Percentiles rank a stretch among this genome's conserved stretches.
phyloP scores from a whole-genome alignment of 192 early-diverging fungal genomes.

The Jimgerdemannia flammicorona region DNA sequence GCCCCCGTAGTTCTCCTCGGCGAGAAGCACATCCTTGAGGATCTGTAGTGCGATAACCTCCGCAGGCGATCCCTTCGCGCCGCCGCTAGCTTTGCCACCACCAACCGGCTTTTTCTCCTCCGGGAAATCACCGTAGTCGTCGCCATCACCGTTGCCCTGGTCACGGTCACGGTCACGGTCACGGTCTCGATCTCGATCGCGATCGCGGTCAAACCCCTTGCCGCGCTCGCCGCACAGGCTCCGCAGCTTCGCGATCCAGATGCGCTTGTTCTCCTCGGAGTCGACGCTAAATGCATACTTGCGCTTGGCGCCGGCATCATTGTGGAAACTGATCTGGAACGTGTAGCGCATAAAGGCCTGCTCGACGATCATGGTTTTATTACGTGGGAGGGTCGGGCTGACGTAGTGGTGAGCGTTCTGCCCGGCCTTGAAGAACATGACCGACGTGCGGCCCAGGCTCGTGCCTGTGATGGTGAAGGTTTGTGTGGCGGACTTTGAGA shows the following conservation, averaged over 20 bases:
- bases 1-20: slow-evolving; percentile 31
- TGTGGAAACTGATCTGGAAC: slow-evolving; percentile 53
- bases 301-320: slow-evolving; percentile 19
- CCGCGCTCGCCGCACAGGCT: slow-evolving; percentile 8
- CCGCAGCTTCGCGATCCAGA: slow-evolving; percentile 24
- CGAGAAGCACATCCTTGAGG: slow-evolving; percentile 39
- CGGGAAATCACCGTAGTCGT: neutral
- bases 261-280: slow-evolving; percentile 14
- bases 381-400: slow-evolving; percentile 39
- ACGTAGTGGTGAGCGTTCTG: slow-evolving; percentile 41
- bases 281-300: slow-evolving; percentile 35
- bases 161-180: neutral
- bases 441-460: slow-evolving; percentile 52
- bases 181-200: neutral
- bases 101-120: neutral
- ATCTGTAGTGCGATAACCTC: slow-evolving; percentile 46
- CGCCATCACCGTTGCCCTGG: neutral
- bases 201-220: neutral
- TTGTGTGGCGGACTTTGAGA: slow-evolving; percentile 41
- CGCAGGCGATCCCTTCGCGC: slow-evolving; percentile 16
- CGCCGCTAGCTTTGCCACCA: neutral
- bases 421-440: slow-evolving; percentile 55
- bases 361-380: slow-evolving; percentile 56
- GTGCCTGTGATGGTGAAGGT: slow-evolving; percentile 54
- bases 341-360: slow-evolving; percentile 61